These are phyloP conservation scores for Heteromeles arbutifolia DNA, from an alignment of 306 rosid genomes.

Conservation along the genomic window DNA sequence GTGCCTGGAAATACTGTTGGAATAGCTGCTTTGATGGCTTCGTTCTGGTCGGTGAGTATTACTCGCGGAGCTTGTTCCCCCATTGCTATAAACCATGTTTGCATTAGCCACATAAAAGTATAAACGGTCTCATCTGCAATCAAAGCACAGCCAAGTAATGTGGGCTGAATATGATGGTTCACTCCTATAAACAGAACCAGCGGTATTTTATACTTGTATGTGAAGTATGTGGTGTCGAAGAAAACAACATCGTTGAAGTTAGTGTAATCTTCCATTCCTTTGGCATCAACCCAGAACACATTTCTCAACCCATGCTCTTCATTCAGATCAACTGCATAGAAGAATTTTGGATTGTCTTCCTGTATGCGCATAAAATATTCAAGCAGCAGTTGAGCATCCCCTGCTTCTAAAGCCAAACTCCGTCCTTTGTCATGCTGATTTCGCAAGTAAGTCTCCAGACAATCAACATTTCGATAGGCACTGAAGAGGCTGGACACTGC, in stretches of 20 bases:
- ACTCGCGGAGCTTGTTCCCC: constrained; percentile 28
- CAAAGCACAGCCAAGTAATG: constrained; percentile 21
- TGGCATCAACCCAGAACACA: constrained; percentile 24
- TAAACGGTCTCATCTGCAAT: constrained; percentile 20
- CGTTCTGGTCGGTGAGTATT: constrained; percentile 21
- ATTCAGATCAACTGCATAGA: constrained; percentile 23
- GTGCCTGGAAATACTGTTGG: constrained; percentile 22
- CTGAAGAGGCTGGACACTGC: constrained; percentile 13
- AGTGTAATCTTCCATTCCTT: constrained; percentile 24
- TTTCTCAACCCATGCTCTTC: constrained; percentile 28
- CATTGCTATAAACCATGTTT: constrained; percentile 28
- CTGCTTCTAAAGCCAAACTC: constrained; percentile 16
- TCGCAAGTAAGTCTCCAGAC: constrained; percentile 19
- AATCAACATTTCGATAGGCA: constrained; percentile 24
- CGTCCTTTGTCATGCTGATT: constrained; percentile 23
- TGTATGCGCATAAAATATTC: constrained; percentile 21
- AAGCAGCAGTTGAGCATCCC: constrained; percentile 21
- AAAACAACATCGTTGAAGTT: constrained; percentile 19
- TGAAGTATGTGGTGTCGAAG: constrained; percentile 23
- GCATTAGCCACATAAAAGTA: constrained; percentile 25
- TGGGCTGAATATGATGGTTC: constrained; percentile 27
- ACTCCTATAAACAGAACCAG: constrained; percentile 23
- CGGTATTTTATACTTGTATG: constrained; percentile 20
- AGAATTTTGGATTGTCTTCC: constrained; percentile 24
- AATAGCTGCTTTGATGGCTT: constrained; percentile 15